phyloP scores from a whole-genome alignment of 805 yeast genomes.

The Martiniozyma abietophila region DNA sequence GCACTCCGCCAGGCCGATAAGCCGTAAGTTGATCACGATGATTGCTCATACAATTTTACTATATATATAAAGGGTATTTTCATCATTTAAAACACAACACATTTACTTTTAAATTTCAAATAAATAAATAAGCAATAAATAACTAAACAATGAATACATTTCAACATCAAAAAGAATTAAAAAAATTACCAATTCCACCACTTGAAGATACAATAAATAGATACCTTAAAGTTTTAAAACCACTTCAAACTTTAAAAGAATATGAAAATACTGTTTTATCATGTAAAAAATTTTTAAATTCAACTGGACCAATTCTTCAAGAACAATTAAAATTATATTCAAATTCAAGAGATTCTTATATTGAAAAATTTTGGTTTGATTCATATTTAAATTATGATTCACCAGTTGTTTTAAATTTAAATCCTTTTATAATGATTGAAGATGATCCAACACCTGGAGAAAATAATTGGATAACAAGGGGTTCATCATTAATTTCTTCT shows the following conservation, averaged over 20 bases:
- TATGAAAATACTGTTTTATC: constrained; percentile 52
- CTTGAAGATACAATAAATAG: constrained; percentile 55
- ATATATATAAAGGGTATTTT: too few relatives aligned
- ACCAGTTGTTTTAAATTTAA: constrained; percentile 83
- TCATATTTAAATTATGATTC: constrained; percentile 80
- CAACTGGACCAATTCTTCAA: constrained; percentile 52
- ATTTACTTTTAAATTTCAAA: too few relatives aligned
- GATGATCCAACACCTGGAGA: constrained; percentile 79
- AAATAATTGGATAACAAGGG: constrained; percentile 62
- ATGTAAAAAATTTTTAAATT: constrained; percentile 44
- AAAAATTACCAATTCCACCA: constrained; percentile 75
- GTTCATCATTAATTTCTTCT: constrained; percentile 69
- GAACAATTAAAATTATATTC: constrained; percentile 53
- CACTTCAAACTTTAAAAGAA: constrained; percentile 73
- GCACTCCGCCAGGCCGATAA: too few relatives aligned
- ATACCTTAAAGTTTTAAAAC: constrained; percentile 61
- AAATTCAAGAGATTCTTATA: constrained; percentile 62
- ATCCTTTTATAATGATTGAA: constrained; percentile 83
- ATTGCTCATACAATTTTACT: too few relatives aligned
- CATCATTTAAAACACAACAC: too few relatives aligned
- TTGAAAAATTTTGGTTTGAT: constrained; percentile 93
- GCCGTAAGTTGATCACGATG: too few relatives aligned
- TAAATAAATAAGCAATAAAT: too few relatives aligned
- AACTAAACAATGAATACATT: constrained; percentile 30
- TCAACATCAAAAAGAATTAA: constrained; percentile 47